These are phyloP conservation scores for Tilletia indica DNA, from an alignment of 1,284 basidiomycete genomes.

Conservation along the genomic window DNA sequence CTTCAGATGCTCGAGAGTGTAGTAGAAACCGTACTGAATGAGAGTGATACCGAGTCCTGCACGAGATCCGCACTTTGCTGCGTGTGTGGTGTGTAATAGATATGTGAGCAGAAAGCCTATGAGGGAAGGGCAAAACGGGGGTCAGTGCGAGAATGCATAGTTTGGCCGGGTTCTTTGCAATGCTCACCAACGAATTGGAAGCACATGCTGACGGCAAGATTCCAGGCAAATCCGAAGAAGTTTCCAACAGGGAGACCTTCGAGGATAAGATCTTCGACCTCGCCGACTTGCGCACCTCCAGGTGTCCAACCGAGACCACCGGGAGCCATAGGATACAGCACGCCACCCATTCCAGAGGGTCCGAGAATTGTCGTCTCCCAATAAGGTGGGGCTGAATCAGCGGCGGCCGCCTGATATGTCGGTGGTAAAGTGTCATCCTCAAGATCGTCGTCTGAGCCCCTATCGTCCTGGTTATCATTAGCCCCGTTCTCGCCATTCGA, in stretches of 20 bases:
- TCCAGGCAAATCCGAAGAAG: constrained; percentile 72
- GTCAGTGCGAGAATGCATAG: background rate
- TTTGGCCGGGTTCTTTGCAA: background rate
- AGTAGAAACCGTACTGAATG: constrained; percentile 82
- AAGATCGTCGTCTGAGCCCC: constrained; percentile 67
- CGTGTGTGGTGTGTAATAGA: constrained; percentile 68
- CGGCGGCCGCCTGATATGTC: constrained; percentile 83
- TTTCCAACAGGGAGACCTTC: constrained; percentile 64
- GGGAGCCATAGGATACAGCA: constrained; percentile 60
- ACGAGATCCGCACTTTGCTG: constrained; percentile 87
- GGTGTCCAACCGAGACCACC: constrained; percentile 54
- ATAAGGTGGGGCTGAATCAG: constrained; percentile 88
- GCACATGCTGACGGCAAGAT: constrained; percentile 82
- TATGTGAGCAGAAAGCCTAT: constrained; percentile 54
- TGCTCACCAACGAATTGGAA: constrained; percentile 82
- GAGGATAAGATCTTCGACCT: constrained; percentile 62
- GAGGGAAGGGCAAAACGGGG: background rate
- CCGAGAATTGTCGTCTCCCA: constrained; percentile 91
- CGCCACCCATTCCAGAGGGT: constrained; percentile 24
- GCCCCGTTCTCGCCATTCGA: constrained; percentile 10
- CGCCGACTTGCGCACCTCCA: constrained; percentile 47
- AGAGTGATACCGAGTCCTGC: constrained; percentile 91
- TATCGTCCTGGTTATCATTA: constrained; percentile 49
- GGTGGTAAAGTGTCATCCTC: constrained; percentile 59
- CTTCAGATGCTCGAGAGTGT: constrained; percentile 59